Base-by-base conservation (phyloP, 768 basidiomycete genomes). In the Phaffia australis region DNA sequence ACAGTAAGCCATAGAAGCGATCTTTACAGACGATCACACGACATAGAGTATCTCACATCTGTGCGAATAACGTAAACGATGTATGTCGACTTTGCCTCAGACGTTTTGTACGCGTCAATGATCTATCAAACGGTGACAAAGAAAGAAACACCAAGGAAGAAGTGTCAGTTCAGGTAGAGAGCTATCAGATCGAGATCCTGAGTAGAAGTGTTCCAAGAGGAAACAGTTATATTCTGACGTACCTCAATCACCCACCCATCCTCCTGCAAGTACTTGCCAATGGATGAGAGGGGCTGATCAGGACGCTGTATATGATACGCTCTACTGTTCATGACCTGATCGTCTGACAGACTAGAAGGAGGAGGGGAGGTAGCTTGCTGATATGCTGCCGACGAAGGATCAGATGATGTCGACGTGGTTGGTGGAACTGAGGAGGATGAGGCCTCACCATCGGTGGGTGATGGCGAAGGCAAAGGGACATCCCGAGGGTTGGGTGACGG, bases 41-140 rank as follows among this genome's bases (percentile, higher is more conserved):
- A 42, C 35, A 42, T 4, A 42, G n/a, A 27, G 52, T 11, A n/a
- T 25, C 55, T 49, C 50, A 29, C 48, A 56, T 29, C 50, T 29
- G 25, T 46, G 16, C 14, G 63, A 55, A 35, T 49, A 30, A 64
- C 29, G 54, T 25, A 23, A 35, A 57, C 30, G 25, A 61, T 25
- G 56, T 11, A 50, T 4, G 27, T 54, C 52, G 27, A 54, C 52
- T 54, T 54, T 54, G 51, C 88, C 63, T 88, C 81, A 16, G 87
- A 84, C 29, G 93, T 98, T 83, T 99, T 99, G 78, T 88, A 85
- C 18, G 95, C 94, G 73, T 98, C 94, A 46, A 85, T 83, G 70
- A 99, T 97, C 92, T 95, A 59, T 9, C 5, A 0, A 49, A 30
- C 7, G 16, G 32, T 19, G n/a, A 3, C 8, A 25, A 55, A 48